Conservation (phyloP, 1,139 yeast species). For the Ashbya aceris region DNA sequence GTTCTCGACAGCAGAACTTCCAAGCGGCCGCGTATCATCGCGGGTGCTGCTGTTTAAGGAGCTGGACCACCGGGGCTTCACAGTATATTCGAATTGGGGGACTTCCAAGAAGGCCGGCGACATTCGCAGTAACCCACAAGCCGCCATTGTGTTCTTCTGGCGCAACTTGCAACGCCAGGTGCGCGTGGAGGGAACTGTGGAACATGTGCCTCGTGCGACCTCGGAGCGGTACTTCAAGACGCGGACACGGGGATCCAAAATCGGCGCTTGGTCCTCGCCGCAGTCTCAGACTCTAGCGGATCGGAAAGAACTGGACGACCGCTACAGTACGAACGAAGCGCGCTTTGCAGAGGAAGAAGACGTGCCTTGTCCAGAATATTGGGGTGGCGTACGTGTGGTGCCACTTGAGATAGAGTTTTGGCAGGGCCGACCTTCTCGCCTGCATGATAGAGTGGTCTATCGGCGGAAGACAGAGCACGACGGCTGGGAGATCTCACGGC, state of each 20-base stretch:
- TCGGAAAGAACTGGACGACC: constrained; percentile 54
- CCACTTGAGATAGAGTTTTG: constrained; percentile 93
- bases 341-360: constrained; percentile 54
- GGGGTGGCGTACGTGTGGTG: constrained; percentile 90
- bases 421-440: constrained; percentile 88
- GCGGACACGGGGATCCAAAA: constrained; percentile 84
- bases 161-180: constrained; percentile 83
- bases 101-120: constrained; percentile 74
- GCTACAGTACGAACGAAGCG: constrained; percentile 40
- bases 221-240: constrained; percentile 72
- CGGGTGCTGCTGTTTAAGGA: constrained; percentile 83
- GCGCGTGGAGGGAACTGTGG: constrained; percentile 80
- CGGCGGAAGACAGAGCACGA: constrained; percentile 43
- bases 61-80: constrained; percentile 73
- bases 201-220: constrained; percentile 62
- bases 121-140: constrained; percentile 61
- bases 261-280: constrained; percentile 97
- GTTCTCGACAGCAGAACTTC: constrained; percentile 77
- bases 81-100: constrained; percentile 89
- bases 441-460: constrained; percentile 84
- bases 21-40: constrained; percentile 80
- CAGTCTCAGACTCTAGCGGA: constrained; percentile 55
- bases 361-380: constrained; percentile 82
- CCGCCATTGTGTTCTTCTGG: constrained; percentile 90
- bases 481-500: constrained; percentile 56